Percentiles rank a stretch among this genome's conserved stretches.
These are phyloP conservation scores for Klebsormidium nitens DNA, from an alignment of 139 green algal species.

Conservation along the genomic window DNA sequence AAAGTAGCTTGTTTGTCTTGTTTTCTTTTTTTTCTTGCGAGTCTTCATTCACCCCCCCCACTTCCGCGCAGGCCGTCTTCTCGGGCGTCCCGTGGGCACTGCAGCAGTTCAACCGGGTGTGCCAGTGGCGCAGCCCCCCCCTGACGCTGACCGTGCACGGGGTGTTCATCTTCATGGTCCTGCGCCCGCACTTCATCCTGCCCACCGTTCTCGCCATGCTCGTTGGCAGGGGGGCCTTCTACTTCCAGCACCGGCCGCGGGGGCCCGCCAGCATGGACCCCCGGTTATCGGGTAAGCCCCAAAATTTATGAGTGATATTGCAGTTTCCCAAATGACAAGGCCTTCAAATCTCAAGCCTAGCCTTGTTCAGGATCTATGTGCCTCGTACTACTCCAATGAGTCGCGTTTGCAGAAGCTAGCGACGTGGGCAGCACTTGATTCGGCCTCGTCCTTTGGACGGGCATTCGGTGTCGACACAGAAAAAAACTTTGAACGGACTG, in stretches of 20 bases:
- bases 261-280: conserved; percentile 15
- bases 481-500: too few relatives aligned
- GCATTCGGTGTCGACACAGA: conserved; percentile 2
- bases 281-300: neutral
- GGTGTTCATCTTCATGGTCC: neutral
- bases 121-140: neutral
- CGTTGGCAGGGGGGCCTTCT: neutral
- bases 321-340: neutral
- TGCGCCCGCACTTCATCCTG: conserved; percentile 1
- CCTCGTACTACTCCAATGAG: too few relatives aligned
- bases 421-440: too few relatives aligned
- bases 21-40: neutral
- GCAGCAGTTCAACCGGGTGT: conserved; percentile 4
- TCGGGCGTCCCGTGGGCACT: neutral
- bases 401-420: too few relatives aligned
- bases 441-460: neutral
- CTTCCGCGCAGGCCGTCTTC: neutral
- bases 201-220: conserved; percentile 4
- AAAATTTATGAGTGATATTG: neutral
- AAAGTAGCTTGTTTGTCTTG: too few relatives aligned
- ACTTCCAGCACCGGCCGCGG: neutral
- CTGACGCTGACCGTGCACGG: conserved; percentile 5
- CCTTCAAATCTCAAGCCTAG: neutral
- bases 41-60: neutral
- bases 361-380: too few relatives aligned